These are phyloP conservation scores for Globisporangium middletonii DNA, from an alignment of 352 stramenopile species.

Conservation along the genomic window DNA sequence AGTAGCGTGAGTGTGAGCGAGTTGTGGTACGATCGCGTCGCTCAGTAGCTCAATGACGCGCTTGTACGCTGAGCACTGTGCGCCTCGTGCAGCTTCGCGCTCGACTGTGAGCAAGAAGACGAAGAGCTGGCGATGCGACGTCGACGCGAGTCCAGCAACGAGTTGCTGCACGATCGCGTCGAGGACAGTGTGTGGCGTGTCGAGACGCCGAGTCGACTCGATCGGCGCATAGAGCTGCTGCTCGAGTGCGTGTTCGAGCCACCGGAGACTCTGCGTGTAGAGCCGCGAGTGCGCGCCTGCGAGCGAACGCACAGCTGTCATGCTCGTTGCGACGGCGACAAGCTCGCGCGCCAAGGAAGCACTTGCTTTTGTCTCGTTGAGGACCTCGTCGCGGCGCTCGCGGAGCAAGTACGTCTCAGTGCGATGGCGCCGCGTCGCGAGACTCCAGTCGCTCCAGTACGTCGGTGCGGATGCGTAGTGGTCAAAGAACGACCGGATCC, in stretches of 20 bases:
- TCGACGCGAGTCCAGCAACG: slow-evolving; percentile 15
- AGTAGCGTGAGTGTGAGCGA: too few relatives aligned
- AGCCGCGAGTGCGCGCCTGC: slow-evolving; percentile 16
- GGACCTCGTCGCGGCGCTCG: slow-evolving; percentile 4
- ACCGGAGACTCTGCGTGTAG: slow-evolving; percentile 24
- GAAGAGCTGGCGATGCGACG: slow-evolving; percentile 26
- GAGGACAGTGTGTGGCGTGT: background rate
- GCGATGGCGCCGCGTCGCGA: slow-evolving; percentile 7
- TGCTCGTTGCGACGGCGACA: slow-evolving; percentile 13
- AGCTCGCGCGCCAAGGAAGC: slow-evolving; percentile 5
- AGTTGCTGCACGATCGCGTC: slow-evolving; percentile 1
- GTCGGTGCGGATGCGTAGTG: background rate
- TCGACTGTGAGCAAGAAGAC: slow-evolving; percentile 16
- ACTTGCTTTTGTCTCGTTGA: background rate
- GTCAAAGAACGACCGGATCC: slow-evolving; percentile 7
- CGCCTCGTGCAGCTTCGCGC: slow-evolving; percentile 5
- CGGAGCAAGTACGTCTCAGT: slow-evolving; percentile 5
- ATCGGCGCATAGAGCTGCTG: slow-evolving; percentile 5
- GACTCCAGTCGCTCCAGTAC: background rate
- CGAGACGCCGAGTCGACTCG: background rate
- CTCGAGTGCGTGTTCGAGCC: slow-evolving; percentile 17
- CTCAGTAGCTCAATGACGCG: slow-evolving; percentile 4
- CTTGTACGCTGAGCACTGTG: slow-evolving; percentile 5
- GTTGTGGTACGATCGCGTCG: background rate
- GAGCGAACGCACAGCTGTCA: slow-evolving; percentile 17